A percentile compares a stretch with the other conserved stretches of the same genome.
Conservation (phyloP, 306 rosid species). For the Cucurbita moschata region DNA sequence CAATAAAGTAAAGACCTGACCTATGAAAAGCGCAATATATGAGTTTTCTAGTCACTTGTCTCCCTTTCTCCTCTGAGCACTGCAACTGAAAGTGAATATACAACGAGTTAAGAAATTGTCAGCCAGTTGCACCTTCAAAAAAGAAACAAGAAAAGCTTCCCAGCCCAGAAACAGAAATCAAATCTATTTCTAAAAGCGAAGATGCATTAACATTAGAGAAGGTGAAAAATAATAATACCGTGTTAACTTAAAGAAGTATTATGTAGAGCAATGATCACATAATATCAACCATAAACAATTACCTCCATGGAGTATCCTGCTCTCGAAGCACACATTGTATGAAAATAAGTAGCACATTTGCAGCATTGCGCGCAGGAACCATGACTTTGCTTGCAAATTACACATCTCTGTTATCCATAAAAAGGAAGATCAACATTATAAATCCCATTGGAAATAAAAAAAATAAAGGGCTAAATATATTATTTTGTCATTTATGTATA, state of each 20-base stretch:
- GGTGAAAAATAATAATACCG: background rate
- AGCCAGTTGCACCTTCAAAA: background rate
- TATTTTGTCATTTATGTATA: background rate
- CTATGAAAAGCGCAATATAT: slow-evolving; percentile 84
- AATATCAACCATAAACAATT: slow-evolving; percentile 22
- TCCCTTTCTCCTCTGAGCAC: slow-evolving; percentile 69
- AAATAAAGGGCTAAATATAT: background rate
- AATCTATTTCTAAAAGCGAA: background rate
- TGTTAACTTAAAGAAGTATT: background rate
- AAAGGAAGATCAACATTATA: slow-evolving; percentile 15
- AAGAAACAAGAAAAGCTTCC: background rate
- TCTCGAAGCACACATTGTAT: slow-evolving; percentile 71
- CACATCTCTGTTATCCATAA: slow-evolving; percentile 49
- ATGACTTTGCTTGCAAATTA: slow-evolving; percentile 76
- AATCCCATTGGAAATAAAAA: background rate
- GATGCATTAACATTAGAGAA: background rate
- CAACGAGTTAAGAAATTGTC: background rate
- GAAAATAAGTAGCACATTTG: slow-evolving; percentile 86
- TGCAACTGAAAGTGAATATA: slow-evolving; percentile 39
- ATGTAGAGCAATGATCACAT: background rate
- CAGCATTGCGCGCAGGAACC: slow-evolving; percentile 89
- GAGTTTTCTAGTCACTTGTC: slow-evolving; percentile 40
- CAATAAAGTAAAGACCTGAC: slow-evolving; percentile 26
- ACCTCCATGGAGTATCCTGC: slow-evolving; percentile 96
- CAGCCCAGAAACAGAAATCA: background rate